Conservation (phyloP, 306 rosid genomes). For the Astragalus glycyphyllos region DNA sequence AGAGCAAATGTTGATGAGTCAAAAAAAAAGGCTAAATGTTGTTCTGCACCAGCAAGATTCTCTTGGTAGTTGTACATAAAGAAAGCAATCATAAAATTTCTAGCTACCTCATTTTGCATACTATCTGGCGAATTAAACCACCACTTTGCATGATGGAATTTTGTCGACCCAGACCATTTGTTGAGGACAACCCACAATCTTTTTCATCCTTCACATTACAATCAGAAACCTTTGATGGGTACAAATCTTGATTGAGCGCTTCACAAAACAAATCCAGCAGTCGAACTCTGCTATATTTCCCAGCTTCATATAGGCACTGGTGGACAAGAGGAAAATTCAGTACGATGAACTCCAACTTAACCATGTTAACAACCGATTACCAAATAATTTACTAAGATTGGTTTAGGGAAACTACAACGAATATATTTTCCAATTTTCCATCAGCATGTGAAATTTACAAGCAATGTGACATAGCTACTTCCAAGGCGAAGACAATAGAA, state of each 20-base stretch:
- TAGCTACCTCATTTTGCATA: slow-evolving; percentile 72
- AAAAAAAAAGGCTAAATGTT: not conserved
- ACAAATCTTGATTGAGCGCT: slow-evolving; percentile 71
- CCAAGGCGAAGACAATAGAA: slow-evolving; percentile 1
- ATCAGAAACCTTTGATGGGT: slow-evolving; percentile 50
- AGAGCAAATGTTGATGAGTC: not conserved
- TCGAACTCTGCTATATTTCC: slow-evolving; percentile 62
- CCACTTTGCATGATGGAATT: slow-evolving; percentile 52
- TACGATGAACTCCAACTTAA: slow-evolving; percentile 42
- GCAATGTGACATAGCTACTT: slow-evolving; percentile 5
- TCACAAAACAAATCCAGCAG: slow-evolving; percentile 85
- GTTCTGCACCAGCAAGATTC: slow-evolving; percentile 17
- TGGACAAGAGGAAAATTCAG: slow-evolving; percentile 46
- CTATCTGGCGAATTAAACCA: slow-evolving; percentile 60
- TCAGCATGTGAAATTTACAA: slow-evolving; percentile 24
- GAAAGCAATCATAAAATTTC: slow-evolving; percentile 23
- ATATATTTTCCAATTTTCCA: slow-evolving; percentile 13
- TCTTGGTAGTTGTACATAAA: slow-evolving; percentile 21
- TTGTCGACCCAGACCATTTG: slow-evolving; percentile 53
- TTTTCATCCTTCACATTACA: slow-evolving; percentile 47
- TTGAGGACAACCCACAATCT: slow-evolving; percentile 48
- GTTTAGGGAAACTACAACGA: slow-evolving; percentile 23
- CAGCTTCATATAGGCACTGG: slow-evolving; percentile 93
- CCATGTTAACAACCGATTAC: slow-evolving; percentile 28
- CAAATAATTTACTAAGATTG: slow-evolving; percentile 26